Evolutionary conservation across 2,329 filamentous ascomycete genomes (phyloP).

Genomic region (Aspergillus phoenicis): DNA sequence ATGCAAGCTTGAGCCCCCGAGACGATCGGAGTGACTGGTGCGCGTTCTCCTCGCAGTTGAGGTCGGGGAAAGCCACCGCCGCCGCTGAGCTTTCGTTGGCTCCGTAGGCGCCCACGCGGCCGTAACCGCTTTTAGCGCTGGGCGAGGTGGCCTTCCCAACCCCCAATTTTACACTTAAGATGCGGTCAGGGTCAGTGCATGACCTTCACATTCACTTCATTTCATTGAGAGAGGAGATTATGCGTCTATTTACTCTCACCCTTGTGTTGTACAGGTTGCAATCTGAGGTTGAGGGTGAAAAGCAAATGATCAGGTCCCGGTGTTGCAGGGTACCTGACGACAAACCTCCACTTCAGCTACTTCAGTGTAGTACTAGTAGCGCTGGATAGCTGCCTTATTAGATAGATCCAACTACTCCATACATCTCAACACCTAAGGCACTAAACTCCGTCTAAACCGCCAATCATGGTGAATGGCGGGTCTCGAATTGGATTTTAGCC

Average conservation of each 20-base stretch:
- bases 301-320: neutral
- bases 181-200: constrained; percentile 5
- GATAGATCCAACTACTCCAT: neutral
- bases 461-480: constrained; percentile 4
- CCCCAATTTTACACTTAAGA: constrained; percentile 9
- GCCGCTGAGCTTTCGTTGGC: constrained; percentile 23
- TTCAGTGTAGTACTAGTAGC: too few species aligned
- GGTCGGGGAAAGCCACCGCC: constrained; percentile 24
- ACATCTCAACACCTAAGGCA: neutral
- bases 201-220: neutral
- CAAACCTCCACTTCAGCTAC: neutral
- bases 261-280: neutral
- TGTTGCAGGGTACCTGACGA: neutral
- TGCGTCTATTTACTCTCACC: neutral
- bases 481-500: constrained; percentile 11
- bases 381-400: neutral
- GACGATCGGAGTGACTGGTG: constrained; percentile 17
- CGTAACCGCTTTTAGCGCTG: constrained; percentile 32
- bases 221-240: too few species aligned
- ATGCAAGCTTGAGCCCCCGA: constrained; percentile 9
- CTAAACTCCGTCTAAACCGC: neutral
- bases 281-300: too few species aligned
- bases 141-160: constrained; percentile 6
- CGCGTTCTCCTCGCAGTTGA: constrained; percentile 23
- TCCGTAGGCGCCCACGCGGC: constrained; percentile 25